Percentiles rank a stretch among this genome's conserved stretches.
phyloP scores from a whole-genome alignment of 1,284 basidiomycete species.

The Irpex rosettiformis region DNA sequence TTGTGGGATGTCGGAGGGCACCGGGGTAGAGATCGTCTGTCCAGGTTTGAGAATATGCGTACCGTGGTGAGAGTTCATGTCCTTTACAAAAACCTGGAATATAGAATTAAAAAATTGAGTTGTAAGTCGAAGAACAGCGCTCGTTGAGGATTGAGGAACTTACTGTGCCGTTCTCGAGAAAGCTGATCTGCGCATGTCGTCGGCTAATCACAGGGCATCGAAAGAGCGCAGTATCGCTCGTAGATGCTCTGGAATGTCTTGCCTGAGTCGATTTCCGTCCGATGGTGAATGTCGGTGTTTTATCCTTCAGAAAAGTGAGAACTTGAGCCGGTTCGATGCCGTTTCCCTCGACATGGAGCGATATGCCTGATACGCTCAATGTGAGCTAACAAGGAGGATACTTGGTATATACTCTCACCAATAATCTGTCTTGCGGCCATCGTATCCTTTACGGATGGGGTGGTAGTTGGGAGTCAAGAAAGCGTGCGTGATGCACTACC shows the following conservation, averaged over 20 bases:
- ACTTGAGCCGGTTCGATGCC: constrained; percentile 32
- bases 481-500: too few species aligned
- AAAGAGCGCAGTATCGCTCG: constrained; percentile 45
- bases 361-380: constrained; percentile 46
- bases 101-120: constrained; percentile 37
- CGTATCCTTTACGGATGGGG: too few species aligned
- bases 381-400: background rate
- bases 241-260: constrained; percentile 25
- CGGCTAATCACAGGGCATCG: constrained; percentile 64
- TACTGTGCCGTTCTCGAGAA: constrained; percentile 58
- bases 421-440: too few species aligned
- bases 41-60: constrained; percentile 52
- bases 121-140: constrained; percentile 4
- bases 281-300: constrained; percentile 46
- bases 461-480: too few species aligned
- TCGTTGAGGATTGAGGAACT: constrained; percentile 22
- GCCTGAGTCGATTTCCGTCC: constrained; percentile 42
- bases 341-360: constrained; percentile 43
- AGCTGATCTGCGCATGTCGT: constrained; percentile 61
- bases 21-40: constrained; percentile 38
- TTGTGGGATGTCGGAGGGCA: constrained; percentile 45
- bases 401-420: too few species aligned
- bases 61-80: constrained; percentile 60
- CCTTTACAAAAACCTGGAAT: constrained; percentile 34
- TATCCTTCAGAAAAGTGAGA: constrained; percentile 41